Evolutionary conservation across 2,329 filamentous ascomycete genomes (phyloP).

Genomic region (Colletotrichum destructivum): DNA sequence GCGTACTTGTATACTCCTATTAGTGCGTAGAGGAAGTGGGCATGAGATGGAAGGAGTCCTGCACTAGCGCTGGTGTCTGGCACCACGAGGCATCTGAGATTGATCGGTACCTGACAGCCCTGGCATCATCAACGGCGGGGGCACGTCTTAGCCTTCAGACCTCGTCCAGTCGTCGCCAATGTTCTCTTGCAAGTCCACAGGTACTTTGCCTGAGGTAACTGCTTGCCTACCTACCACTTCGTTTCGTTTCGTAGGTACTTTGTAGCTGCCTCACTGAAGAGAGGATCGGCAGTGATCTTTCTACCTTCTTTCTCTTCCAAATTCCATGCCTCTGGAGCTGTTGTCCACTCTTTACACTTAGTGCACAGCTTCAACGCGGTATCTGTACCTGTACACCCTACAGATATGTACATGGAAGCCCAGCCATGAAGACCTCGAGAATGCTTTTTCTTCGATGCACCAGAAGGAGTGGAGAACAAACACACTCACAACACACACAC

Average conservation of each 20-base stretch:
- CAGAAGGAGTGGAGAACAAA: slow-evolving; percentile 23
- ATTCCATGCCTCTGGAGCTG: neutral
- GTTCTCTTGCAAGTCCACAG: neutral
- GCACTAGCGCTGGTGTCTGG: slow-evolving; percentile 18
- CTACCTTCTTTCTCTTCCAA: neutral
- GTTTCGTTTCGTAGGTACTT: too few species aligned
- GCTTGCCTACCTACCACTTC: too few species aligned
- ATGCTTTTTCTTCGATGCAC: neutral
- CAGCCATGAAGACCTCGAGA: neutral
- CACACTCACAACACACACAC: neutral
- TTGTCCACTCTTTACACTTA: neutral
- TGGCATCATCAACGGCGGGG: slow-evolving; percentile 4
- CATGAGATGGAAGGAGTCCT: slow-evolving; percentile 6
- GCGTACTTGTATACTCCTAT: too few species aligned
- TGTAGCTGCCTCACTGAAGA: neutral
- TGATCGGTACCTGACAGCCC: slow-evolving; percentile 21
- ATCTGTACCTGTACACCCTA: neutral
- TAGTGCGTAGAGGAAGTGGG: neutral
- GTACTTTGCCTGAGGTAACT: neutral
- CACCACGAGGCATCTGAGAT: slow-evolving; percentile 11
- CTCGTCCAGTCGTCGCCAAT: neutral
- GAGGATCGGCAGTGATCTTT: neutral
- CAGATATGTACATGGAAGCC: too few species aligned
- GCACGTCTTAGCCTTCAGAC: neutral
- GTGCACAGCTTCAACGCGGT: too few species aligned